These are phyloP conservation scores for Penicillium alfredii DNA, from an alignment of 495 filamentous ascomycete genomes.

Conservation along the genomic window DNA sequence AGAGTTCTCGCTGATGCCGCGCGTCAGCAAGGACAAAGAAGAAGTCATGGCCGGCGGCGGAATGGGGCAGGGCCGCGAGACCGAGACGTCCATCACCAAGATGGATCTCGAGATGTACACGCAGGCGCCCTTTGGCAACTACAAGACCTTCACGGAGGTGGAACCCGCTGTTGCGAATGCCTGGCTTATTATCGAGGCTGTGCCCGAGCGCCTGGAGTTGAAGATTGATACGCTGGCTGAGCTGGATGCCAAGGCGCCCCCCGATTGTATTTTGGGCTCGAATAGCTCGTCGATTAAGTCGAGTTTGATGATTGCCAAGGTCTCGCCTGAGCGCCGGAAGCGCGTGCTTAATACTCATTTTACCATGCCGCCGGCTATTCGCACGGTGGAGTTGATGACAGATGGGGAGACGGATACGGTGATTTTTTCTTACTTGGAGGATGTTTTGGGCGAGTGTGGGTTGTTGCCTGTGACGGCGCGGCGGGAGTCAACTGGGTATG, in stretches of 20 bases:
- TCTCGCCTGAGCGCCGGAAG: conserved; percentile 9
- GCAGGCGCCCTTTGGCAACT: conserved; percentile 12
- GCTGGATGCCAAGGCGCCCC: conserved; percentile 34
- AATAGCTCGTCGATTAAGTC: conserved; percentile 34
- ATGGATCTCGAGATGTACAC: conserved; percentile 8
- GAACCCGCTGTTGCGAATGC: conserved; percentile 19
- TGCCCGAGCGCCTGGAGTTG: conserved; percentile 45
- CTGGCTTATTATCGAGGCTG: conserved; percentile 46
- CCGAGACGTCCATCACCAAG: conserved; percentile 2
- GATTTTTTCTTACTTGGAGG: conserved; percentile 39
- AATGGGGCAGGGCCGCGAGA: not conserved
- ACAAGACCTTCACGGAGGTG: conserved; percentile 20
- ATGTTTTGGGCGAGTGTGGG: conserved; percentile 36
- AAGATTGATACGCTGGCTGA: conserved; percentile 42
- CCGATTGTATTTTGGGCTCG: conserved; percentile 44
- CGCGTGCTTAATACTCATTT: conserved; percentile 47
- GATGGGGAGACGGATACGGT: conserved; percentile 39
- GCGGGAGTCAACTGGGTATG: conserved; percentile 46
- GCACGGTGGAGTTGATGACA: conserved; percentile 52
- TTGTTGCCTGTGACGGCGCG: conserved; percentile 30
- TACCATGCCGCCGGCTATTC: conserved; percentile 45
- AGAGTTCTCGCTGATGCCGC: conserved; percentile 27
- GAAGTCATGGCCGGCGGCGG: conserved; percentile 8
- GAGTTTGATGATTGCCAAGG: conserved; percentile 19
- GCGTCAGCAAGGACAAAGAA: conserved; percentile 18